Base-by-base conservation (phyloP, 116 monocot genomes). In the Iris pallida region DNA sequence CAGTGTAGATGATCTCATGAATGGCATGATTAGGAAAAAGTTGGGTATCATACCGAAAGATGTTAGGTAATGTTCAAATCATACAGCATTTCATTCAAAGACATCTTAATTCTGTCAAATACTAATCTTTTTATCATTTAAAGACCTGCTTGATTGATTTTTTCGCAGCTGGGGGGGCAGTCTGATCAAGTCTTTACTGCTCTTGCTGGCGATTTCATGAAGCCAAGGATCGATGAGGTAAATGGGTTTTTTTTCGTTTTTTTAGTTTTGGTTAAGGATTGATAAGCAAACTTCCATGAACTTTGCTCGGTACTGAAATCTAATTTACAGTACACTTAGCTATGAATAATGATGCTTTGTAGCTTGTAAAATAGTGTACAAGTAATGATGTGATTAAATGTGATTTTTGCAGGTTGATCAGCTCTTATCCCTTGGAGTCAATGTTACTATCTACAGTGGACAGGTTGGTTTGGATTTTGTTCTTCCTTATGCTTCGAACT, bases 381-480 rank as follows among this genome's bases (percentile, higher is more conserved):
- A 30, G 30, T 30, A 3, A 3, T 30, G 30, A 30, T 30, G 30
- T 30, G 30, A 30, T 30, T n/a, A 3, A 30, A 52, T 41, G 53
- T 40, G 52, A 53, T 66, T 49, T 30, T 13, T 77, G 40, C 82
- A 95, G 95, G 97, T 97, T 59, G 97, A 97, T 76, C 79, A 97
- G 76, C 86, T 97, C 7, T 62, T 97, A 59, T 68, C 81, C 4
- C 20, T 81, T 55, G 97, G 97, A 17, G 81, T 97, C 68, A 90
- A 87, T 73, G 88, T 92, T 67, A 97, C 92, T 7, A 73, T 97
- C 57, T 92, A 97, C 30, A 97, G 81, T 68, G 97, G 90, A 58
- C 90, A 90, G 90, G 90, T n/a, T n/a, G n/a, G n/a, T 83, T 79
- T 55, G 71, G 42, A 45, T 58, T 12, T 30, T 30, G 30, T 30